A percentile compares a stretch with the other conserved stretches of the same genome.
Evolutionary conservation across 306 rosid species (phyloP).

Genomic region (Gastrolobium bilobum): DNA sequence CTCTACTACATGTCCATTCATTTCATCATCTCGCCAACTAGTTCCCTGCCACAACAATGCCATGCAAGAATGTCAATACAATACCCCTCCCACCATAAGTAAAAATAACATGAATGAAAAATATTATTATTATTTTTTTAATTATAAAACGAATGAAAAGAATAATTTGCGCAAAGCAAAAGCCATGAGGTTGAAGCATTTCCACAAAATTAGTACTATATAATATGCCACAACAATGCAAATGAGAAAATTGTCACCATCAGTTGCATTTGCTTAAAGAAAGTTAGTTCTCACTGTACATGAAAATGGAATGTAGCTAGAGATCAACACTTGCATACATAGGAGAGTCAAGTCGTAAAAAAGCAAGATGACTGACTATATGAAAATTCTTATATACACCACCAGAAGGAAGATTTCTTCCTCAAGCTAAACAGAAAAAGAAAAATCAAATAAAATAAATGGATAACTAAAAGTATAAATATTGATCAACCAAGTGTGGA

Average conservation of each 20-base stretch:
- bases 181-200: constrained; percentile 22
- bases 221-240: background rate
- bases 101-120: constrained; percentile 2
- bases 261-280: constrained; percentile 22
- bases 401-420: too few species aligned
- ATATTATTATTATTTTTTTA: background rate
- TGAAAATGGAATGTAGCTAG: constrained; percentile 14
- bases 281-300: constrained; percentile 25
- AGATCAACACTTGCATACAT: too few species aligned
- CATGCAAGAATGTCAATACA: constrained; percentile 5
- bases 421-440: too few species aligned
- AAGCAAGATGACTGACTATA: too few species aligned
- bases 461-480: background rate
- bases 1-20: constrained; percentile 53
- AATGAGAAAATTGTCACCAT: background rate
- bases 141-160: background rate
- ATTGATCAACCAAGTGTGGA: constrained; percentile 28
- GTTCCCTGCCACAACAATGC: constrained; percentile 58
- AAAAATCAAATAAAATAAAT: constrained; percentile 6
- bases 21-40: constrained; percentile 83
- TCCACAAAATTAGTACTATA: background rate
- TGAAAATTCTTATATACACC: too few species aligned
- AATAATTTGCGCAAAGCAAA: constrained; percentile 36
- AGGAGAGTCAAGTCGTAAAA: too few species aligned
- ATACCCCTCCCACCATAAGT: too few species aligned